These are phyloP conservation scores for Circinella minor DNA, from an alignment of 371 early-diverging fungal species.

Conservation along the genomic window DNA sequence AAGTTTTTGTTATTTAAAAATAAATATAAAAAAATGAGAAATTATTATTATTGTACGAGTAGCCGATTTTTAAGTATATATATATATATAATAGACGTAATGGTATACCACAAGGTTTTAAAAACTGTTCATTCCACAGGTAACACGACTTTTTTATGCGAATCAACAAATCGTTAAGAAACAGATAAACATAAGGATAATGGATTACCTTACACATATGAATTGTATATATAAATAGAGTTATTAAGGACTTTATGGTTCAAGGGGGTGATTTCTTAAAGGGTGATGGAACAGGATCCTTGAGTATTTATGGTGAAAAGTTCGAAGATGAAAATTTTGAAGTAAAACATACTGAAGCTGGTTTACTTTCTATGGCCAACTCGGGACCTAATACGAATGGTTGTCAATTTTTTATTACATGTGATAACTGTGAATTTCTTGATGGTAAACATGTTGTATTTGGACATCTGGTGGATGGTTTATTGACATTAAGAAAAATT, in stretches of 20 bases:
- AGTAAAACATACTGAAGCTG: conserved; percentile 90
- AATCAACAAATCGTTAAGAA: no score
- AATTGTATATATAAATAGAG: conserved; percentile 40
- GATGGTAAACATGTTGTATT: conserved; percentile 94
- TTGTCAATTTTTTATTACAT: conserved; percentile 97
- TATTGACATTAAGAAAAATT: conserved; percentile 88
- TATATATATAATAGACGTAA: conserved; percentile 53
- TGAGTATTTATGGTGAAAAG: conserved; percentile 95
- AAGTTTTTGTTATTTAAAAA: conserved; percentile 13
- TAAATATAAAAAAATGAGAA: no score
- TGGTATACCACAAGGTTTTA: conserved; percentile 87
- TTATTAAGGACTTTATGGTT: conserved; percentile 98
- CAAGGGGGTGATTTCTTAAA: conserved; percentile 99
- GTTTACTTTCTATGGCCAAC: conserved; percentile 98
- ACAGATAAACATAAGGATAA: no score
- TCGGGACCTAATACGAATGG: conserved; percentile 94
- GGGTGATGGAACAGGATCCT: conserved; percentile 97
- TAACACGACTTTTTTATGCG: conserved; percentile 23
- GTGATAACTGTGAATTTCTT: conserved; percentile 85
- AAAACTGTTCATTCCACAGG: conserved; percentile 91
- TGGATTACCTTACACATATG: no score
- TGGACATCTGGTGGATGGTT: conserved; percentile 89
- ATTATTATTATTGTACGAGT: neutral
- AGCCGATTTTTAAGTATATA: neutral
- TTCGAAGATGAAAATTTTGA: conserved; percentile 98